Evolutionary conservation across 2,329 filamentous ascomycete genomes (phyloP).

Genomic region (Scedosporium minutisporum): DNA sequence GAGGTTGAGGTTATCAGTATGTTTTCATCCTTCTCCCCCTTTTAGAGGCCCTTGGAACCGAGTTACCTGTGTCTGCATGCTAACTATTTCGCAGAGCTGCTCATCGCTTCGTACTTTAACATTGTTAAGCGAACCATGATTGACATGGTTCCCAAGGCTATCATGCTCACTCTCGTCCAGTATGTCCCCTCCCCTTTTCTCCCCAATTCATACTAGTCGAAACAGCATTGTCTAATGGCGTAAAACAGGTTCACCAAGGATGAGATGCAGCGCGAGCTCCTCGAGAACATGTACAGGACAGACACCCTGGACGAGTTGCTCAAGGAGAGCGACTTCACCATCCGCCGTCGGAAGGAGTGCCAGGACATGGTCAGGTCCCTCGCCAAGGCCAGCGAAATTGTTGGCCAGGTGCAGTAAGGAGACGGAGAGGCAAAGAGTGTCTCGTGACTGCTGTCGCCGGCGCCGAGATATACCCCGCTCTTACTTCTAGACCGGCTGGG

Average conservation of each 20-base stretch:
- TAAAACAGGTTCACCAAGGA: constrained; percentile 75
- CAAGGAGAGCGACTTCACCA: constrained; percentile 96
- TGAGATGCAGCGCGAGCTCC: constrained; percentile 93
- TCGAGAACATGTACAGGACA: constrained; percentile 94
- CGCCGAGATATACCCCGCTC: too few species aligned
- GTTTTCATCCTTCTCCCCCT: constrained; percentile 25
- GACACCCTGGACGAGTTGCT: constrained; percentile 86
- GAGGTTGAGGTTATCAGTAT: constrained; percentile 97
- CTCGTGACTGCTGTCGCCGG: too few species aligned
- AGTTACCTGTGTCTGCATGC: constrained; percentile 3
- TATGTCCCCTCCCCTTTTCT: constrained; percentile 42
- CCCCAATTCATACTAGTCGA: not conserved
- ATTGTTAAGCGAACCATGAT: constrained; percentile 98
- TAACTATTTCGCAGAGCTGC: constrained; percentile 52
- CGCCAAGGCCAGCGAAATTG: constrained; percentile 84
- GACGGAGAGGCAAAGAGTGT: too few species aligned
- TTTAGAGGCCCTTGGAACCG: not conserved
- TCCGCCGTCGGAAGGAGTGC: constrained; percentile 91
- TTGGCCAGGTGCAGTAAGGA: constrained; percentile 62
- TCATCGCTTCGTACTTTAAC: constrained; percentile 96
- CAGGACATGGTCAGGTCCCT: constrained; percentile 98
- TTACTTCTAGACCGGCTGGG: too few species aligned
- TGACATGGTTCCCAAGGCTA: constrained; percentile 98
- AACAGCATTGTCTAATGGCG: not conserved
- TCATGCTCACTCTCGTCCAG: constrained; percentile 95